Base-by-base conservation (phyloP, 139 green algal genomes). In the Micractinium conductrix region DNA sequence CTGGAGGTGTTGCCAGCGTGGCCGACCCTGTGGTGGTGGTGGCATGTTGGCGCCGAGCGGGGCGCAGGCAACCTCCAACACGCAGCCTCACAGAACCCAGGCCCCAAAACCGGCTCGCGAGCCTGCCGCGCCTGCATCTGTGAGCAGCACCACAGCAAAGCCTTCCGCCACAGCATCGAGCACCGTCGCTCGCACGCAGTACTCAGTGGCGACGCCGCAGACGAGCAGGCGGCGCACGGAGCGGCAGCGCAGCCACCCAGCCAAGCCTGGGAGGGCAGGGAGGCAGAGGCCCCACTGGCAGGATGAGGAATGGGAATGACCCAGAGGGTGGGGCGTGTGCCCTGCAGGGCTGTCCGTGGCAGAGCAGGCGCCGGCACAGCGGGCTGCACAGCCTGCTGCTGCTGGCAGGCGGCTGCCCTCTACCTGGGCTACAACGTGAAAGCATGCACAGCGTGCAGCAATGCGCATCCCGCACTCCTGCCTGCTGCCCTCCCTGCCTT, bases 191-290 rank as follows among this genome's bases (percentile, higher is more conserved):
- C 67, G 60, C 67, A 90, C 86, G 70, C 86, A 90, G 70, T 83
- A 85, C 33, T 90, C 86, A 0, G 86, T 83, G 30, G 82, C 86
- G 58, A 88, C 78, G 9, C 86, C 86, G 38, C 58, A 70, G 78
- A 88, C 86, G 44, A 84, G 35, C 60, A 90, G 55, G 26, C 53
- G 60, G 30, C 10, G 17, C 37, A 89, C 86, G 0, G 68, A 55
- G 14, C 14, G 65, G 16, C 28, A 9, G 40, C 33, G 68, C 48
- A 89, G 86, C 35, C 33, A 58, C 24, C 43, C 74, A 6, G 63
- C 35, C 67, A 85, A 28, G 45, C 44, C 79, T 84, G 79, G 16
- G 14, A 38, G 1, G 28, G 38, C 0, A 21, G 4, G 2, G 42
- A n/a, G 33, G 28, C 9, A 19, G 45, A 2, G 45, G 48, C 24